Evolutionary conservation across 768 basidiomycete genomes (phyloP).

Genomic region (Lyophyllum atratum): DNA sequence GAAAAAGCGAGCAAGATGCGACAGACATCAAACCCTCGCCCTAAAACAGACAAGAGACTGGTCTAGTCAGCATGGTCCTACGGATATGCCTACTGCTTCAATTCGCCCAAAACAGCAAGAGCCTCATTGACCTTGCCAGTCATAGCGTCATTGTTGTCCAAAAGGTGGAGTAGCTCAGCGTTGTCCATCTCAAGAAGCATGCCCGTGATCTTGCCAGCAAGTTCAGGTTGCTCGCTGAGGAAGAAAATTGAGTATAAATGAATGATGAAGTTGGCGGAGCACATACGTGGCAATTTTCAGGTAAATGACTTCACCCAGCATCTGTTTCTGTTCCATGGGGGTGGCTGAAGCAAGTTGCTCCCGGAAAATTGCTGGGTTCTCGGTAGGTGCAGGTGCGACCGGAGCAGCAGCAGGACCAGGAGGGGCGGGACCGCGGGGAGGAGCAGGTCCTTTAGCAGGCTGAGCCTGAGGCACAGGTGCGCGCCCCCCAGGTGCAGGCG

Average conservation of each 20-base stretch:
- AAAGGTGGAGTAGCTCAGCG: conserved; percentile 83
- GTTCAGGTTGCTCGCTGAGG: conserved; percentile 77
- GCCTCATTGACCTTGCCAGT: conserved; percentile 92
- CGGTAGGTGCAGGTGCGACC: conserved; percentile 43
- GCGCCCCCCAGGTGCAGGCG: conserved; percentile 45
- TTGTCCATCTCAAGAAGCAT: conserved; percentile 99
- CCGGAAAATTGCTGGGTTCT: conserved; percentile 46
- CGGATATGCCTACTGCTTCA: conserved; percentile 30
- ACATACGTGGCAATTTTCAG: conserved; percentile 84
- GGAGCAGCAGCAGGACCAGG: conserved; percentile 34
- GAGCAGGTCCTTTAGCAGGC: conserved; percentile 38
- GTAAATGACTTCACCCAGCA: conserved; percentile 96
- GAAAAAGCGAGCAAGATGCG: conserved; percentile 35
- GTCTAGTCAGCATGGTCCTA: conserved; percentile 22
- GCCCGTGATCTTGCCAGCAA: conserved; percentile 98
- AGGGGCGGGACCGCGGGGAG: conserved; percentile 46
- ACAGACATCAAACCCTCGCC: no score
- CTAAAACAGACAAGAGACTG: conserved; percentile 37
- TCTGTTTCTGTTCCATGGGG: conserved; percentile 95
- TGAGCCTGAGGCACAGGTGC: conserved; percentile 44
- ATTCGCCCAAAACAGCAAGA: conserved; percentile 85
- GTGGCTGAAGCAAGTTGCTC: conserved; percentile 59
- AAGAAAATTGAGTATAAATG: conserved; percentile 10
- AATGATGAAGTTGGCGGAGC: conserved; percentile 5
- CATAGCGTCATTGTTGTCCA: conserved; percentile 83